phyloP scores from a whole-genome alignment of 2,329 filamentous ascomycete genomes.

The Penicillium sp. region DNA sequence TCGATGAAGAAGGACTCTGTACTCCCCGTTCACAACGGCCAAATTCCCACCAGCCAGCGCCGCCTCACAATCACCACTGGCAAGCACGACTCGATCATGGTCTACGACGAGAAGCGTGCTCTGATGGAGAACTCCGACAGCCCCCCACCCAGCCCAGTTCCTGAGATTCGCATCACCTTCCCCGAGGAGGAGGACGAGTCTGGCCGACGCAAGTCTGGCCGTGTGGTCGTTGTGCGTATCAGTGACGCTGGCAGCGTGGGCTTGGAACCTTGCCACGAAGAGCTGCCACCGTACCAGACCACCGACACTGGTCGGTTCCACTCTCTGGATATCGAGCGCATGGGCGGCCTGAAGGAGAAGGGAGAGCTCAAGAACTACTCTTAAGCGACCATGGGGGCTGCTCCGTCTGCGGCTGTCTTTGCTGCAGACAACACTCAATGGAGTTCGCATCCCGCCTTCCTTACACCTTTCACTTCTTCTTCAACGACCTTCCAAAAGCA shows the following conservation, averaged over 20 bases:
- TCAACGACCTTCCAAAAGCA: slow-evolving; percentile 35
- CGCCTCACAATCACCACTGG: slow-evolving; percentile 60
- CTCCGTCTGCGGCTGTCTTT: neutral
- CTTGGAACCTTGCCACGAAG: slow-evolving; percentile 77
- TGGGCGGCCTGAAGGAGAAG: slow-evolving; percentile 94
- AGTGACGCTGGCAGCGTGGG: slow-evolving; percentile 84
- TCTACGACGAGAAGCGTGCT: slow-evolving; percentile 77
- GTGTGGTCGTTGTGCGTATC: slow-evolving; percentile 88
- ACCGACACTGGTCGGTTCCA: slow-evolving; percentile 79
- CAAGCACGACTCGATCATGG: slow-evolving; percentile 69
- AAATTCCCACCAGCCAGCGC: slow-evolving; percentile 54
- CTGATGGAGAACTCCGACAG: slow-evolving; percentile 75
- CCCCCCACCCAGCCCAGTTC: slow-evolving; percentile 79
- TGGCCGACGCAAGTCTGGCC: slow-evolving; percentile 78
- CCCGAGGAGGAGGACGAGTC: slow-evolving; percentile 82
- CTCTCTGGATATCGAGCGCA: slow-evolving; percentile 90
- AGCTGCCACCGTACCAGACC: slow-evolving; percentile 87
- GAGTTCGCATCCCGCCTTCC: neutral
- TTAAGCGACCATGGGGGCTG: slow-evolving; percentile 18
- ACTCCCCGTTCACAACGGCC: slow-evolving; percentile 69
- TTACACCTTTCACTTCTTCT: slow-evolving; percentile 13
- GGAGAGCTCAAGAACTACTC: slow-evolving; percentile 48
- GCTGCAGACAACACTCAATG: neutral
- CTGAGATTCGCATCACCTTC: slow-evolving; percentile 98
- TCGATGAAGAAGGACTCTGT: slow-evolving; percentile 48